Evolutionary conservation across 73 alveolate genomes (phyloP), one percentile per base, ranked within the genome.

Genomic region (Paraurostyla sp.): DNA sequence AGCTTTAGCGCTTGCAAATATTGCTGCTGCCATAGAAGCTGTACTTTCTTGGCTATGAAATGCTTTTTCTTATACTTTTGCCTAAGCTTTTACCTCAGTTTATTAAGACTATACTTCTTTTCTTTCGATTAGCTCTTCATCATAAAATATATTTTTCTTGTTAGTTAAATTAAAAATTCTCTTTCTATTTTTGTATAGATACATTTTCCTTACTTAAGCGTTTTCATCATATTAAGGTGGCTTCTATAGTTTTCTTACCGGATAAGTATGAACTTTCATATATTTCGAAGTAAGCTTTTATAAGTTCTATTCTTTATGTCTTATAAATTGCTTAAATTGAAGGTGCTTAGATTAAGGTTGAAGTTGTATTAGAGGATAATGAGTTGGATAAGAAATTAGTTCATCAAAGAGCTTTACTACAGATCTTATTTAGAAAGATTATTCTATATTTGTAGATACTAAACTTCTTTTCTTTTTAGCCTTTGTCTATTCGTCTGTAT

Each of bases 351-450:
- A 0, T 22, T 65, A 40, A 6, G 6, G 13, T n/a, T 18, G 13
- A 9, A 38, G 38, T 22, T 65, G 35, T 2, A 65, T 58, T 18
- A 2, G 6, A 9, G 82, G 82, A 38, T 38, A 65, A 38, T 38
- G 35, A 1, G 9, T 38, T n/a, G 35, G 0, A 40, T 65, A 65
- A 22, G 32, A 18, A 65, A 38, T 65, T 15, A 65, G 58, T 11
- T 65, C 82, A 0, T 65, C 82, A 65, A 65, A 65, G 4, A 65
- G 58, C 42, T 65, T 38, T n/a, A 65, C 82, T 38, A 65, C 82
- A 11, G 82, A 65, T 65, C 58, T 32, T 16, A 65, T 65, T 18
- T 65, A 58, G 41, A 11, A 65, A 22, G 82, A 33, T 38, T 65
- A 38, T 6, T 65, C 82, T 65, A 65, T 6, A 22, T 25, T 65